Evolutionary conservation across 108 stramenopile species (phyloP).

Genomic region (Fistulifera pelliculosa): DNA sequence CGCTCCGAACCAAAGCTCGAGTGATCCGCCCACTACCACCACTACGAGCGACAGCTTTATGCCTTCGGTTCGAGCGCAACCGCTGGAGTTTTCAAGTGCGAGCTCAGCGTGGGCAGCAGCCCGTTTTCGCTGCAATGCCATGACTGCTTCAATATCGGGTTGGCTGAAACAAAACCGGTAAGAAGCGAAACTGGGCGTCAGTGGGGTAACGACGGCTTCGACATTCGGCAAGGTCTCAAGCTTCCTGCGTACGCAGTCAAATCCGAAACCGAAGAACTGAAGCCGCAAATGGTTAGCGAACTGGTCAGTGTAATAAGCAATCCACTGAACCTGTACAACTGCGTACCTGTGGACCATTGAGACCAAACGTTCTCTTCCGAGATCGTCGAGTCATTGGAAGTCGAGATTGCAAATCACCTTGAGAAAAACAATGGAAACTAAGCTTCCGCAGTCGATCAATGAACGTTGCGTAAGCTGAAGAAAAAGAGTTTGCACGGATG

Average conservation of each 20-base stretch:
- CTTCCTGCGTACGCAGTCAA: constrained; percentile 30
- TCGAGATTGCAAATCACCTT: constrained; percentile 40
- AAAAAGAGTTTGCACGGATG: constrained; percentile 19
- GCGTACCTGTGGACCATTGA: constrained; percentile 53
- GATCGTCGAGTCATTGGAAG: constrained; percentile 33
- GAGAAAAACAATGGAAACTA: constrained; percentile 38
- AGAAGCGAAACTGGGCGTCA: constrained; percentile 20
- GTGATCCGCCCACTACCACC: constrained; percentile 61
- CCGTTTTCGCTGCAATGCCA: constrained; percentile 46
- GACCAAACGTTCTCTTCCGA: constrained; percentile 31
- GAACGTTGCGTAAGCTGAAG: constrained; percentile 27
- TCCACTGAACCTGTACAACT: background rate
- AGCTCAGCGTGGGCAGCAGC: constrained; percentile 54
- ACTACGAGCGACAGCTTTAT: constrained; percentile 35
- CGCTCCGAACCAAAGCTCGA: constrained; percentile 50
- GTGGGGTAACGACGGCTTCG: constrained; percentile 46
- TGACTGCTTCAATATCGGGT: constrained; percentile 35
- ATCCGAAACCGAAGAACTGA: constrained; percentile 69
- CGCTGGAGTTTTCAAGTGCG: constrained; percentile 50
- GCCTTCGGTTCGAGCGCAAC: constrained; percentile 65
- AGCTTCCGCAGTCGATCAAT: constrained; percentile 25
- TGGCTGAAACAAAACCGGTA: constrained; percentile 49
- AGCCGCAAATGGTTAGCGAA: background rate
- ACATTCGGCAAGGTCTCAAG: constrained; percentile 33
- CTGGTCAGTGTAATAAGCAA: background rate